These are phyloP conservation scores for Berkeleyomyces basicola DNA, from an alignment of 2,329 filamentous ascomycete genomes.

Conservation along the genomic window DNA sequence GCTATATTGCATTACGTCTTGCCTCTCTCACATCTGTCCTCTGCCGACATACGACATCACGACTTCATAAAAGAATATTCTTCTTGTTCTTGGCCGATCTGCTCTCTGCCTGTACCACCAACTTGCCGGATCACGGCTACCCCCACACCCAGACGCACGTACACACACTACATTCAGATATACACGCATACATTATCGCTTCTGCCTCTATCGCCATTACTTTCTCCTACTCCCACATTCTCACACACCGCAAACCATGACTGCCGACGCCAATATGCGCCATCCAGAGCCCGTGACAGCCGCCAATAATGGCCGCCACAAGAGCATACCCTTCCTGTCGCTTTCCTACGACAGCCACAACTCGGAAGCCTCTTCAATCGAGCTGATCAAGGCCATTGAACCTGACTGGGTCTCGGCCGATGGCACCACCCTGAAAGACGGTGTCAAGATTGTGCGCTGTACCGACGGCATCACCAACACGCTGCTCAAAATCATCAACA, in stretches of 20 bases:
- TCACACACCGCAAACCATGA: constrained; percentile 1
- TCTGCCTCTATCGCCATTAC: neutral
- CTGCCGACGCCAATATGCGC: constrained; percentile 10
- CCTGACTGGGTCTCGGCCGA: constrained; percentile 66
- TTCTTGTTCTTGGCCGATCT: neutral
- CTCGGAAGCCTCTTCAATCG: constrained; percentile 60
- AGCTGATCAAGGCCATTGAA: constrained; percentile 60
- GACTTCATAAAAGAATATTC: neutral
- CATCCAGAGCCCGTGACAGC: neutral
- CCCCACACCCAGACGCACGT: neutral
- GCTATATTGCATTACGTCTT: neutral
- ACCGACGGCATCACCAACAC: constrained; percentile 98
- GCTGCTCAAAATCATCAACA: constrained; percentile 61
- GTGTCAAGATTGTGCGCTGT: constrained; percentile 72
- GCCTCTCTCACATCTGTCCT: neutral
- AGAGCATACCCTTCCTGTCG: constrained; percentile 47
- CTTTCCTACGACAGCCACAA: constrained; percentile 63
- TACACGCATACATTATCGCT: neutral
- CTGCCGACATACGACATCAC: neutral
- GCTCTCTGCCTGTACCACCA: neutral
- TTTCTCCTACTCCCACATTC: neutral
- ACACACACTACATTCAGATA: neutral
- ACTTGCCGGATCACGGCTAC: neutral
- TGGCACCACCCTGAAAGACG: constrained; percentile 3
- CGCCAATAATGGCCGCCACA: constrained; percentile 2